These are phyloP conservation scores for Crithidia thermophila DNA, from an alignment of 208 protist species.

Conservation along the genomic window DNA sequence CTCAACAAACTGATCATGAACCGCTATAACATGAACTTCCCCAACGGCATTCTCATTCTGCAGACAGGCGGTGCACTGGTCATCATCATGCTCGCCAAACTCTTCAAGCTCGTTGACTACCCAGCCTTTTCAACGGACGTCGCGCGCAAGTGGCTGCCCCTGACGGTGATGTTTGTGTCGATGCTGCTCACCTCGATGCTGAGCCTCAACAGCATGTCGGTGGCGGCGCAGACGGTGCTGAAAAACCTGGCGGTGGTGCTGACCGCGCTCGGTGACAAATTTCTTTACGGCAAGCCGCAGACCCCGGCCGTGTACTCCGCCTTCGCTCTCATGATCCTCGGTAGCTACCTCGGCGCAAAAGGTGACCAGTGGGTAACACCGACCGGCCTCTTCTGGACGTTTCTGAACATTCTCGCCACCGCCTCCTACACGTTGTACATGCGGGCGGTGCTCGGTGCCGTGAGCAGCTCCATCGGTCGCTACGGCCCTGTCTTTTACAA, in stretches of 20 bases:
- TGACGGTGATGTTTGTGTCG: conserved; percentile 76
- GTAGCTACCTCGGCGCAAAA: conserved; percentile 57
- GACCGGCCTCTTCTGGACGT: conserved; percentile 81
- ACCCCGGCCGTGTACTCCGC: conserved; percentile 49
- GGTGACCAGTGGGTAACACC: conserved; percentile 84
- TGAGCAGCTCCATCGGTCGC: conserved; percentile 63
- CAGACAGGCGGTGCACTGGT: conserved; percentile 72
- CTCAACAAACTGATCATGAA: conserved; percentile 87
- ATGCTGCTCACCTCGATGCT: conserved; percentile 90
- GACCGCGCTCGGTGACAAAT: conserved; percentile 79
- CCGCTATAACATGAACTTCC: conserved; percentile 67
- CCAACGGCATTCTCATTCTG: conserved; percentile 69
- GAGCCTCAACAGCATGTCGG: conserved; percentile 81
- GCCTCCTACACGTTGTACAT: conserved; percentile 90
- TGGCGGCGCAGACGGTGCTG: conserved; percentile 84
- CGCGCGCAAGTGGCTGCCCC: conserved; percentile 64
- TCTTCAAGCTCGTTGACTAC: conserved; percentile 46
- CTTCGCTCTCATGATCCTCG: conserved; percentile 66
- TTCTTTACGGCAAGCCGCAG: conserved; percentile 64
- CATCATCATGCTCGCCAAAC: conserved; percentile 60
- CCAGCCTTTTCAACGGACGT: conserved; percentile 59
- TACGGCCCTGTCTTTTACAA: conserved; percentile 91
- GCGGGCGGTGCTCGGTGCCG: conserved; percentile 56
- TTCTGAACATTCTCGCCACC: conserved; percentile 73
- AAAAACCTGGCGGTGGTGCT: conserved; percentile 85